Conservation (phyloP, 345 rosid genomes). For the Citrus unshiu region DNA sequence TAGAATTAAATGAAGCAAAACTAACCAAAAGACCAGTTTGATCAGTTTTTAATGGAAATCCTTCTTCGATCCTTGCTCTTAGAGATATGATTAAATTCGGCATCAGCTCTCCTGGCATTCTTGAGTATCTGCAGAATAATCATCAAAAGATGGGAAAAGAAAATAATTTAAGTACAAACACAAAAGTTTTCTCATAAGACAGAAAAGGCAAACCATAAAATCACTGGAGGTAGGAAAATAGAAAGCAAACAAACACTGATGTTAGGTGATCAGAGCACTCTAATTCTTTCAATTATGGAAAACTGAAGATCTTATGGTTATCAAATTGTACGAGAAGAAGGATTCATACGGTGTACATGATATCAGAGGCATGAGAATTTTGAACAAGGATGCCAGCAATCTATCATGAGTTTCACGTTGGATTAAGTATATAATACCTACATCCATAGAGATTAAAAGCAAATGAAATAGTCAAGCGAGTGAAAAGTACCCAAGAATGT, state of each 20-base stretch:
- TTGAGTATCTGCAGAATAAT: conserved; percentile 59
- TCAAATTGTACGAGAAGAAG: conserved; percentile 9
- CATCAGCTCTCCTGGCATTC: conserved; percentile 85
- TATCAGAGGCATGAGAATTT: conserved; percentile 70
- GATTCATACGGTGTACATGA: conserved; percentile 88
- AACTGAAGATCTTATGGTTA: neutral
- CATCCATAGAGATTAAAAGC: conserved; percentile 19
- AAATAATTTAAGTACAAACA: conserved; percentile 5
- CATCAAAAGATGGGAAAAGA: conserved; percentile 12
- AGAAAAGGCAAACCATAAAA: conserved; percentile 6
- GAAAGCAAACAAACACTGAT: neutral
- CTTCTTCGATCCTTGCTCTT: conserved; percentile 48
- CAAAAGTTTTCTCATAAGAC: conserved; percentile 3
- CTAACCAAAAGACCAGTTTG: conserved; percentile 78
- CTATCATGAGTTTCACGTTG: conserved; percentile 66
- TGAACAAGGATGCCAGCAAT: conserved; percentile 70
- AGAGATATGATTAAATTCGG: conserved; percentile 59
- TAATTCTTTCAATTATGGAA: neutral
- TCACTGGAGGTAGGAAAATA: neutral
- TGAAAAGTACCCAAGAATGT: conserved; percentile 8
- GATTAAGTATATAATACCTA: conserved; percentile 77
- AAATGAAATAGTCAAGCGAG: conserved; percentile 12
- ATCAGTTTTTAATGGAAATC: conserved; percentile 61
- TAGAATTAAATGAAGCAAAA: conserved; percentile 16
- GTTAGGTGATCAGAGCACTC: neutral